Conservation (phyloP, 2,329 filamentous ascomycete genomes). For the Alternaria novae-zelandiae region DNA sequence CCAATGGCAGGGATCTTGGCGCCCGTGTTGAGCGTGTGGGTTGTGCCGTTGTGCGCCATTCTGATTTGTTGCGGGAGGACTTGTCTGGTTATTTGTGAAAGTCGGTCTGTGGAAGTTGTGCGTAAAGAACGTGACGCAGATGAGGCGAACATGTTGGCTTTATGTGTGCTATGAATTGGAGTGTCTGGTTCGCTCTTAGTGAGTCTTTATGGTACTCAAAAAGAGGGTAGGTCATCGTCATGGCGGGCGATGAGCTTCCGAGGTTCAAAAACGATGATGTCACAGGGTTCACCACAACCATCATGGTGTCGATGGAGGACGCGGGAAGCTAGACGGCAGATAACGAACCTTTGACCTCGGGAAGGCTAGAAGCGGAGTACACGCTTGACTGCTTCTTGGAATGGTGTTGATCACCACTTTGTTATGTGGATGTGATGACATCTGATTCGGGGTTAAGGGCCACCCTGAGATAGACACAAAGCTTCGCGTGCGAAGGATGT, state of each 20-base stretch:
- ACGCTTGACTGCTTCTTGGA: neutral
- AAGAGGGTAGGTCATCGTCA: neutral
- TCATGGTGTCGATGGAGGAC: neutral
- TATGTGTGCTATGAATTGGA: neutral
- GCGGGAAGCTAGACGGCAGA: neutral
- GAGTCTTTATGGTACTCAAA: neutral
- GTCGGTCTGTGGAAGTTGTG: constrained; percentile 13
- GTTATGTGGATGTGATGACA: neutral
- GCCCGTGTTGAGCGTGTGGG: constrained; percentile 68
- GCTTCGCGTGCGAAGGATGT: neutral
- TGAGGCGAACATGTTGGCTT: constrained; percentile 20
- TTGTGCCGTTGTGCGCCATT: constrained; percentile 46
- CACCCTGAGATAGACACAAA: neutral
- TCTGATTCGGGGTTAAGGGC: neutral
- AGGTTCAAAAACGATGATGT: constrained; percentile 3
- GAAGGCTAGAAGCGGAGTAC: neutral
- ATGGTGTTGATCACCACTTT: neutral
- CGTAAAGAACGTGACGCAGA: constrained; percentile 22
- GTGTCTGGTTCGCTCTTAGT: neutral
- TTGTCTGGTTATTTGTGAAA: constrained; percentile 24
- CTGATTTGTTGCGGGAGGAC: constrained; percentile 25
- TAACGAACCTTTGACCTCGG: neutral
- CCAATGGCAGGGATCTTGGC: constrained; percentile 78
- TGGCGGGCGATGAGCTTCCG: neutral
- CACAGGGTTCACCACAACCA: neutral